Evolutionary conservation across 805 yeast genomes (phyloP).

Genomic region (Metschnikowia lachancei): DNA sequence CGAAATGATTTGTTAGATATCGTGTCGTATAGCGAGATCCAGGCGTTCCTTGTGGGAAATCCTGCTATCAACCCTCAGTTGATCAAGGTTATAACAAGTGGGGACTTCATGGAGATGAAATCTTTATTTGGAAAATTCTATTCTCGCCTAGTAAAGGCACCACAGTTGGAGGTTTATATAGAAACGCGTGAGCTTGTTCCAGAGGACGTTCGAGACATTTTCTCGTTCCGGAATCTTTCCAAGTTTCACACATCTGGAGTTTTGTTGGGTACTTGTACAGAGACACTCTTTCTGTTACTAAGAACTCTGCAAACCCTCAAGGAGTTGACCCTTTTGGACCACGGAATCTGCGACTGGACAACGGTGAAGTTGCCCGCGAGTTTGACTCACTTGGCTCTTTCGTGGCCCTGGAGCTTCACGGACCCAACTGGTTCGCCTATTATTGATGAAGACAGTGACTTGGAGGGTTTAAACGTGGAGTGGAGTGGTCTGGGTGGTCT

Average conservation of each 20-base stretch:
- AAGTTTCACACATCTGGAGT: constrained; percentile 32
- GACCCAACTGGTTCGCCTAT: too few relatives aligned
- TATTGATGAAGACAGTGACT: too few relatives aligned
- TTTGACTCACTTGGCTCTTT: constrained; percentile 31
- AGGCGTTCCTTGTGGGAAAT: constrained; percentile 29
- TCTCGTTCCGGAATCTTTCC: constrained; percentile 26
- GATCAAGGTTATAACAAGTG: constrained; percentile 30
- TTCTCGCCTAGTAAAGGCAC: constrained; percentile 16
- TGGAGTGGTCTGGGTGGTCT: too few relatives aligned
- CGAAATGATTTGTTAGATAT: constrained; percentile 19
- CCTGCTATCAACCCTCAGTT: constrained; percentile 29
- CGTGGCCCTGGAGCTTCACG: constrained; percentile 34
- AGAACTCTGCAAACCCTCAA: constrained; percentile 16
- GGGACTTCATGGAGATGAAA: constrained; percentile 30
- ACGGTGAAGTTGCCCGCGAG: constrained; percentile 25
- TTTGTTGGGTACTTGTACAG: constrained; percentile 15
- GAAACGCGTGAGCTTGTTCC: constrained; percentile 25
- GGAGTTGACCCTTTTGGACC: constrained; percentile 34
- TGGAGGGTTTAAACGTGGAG: too few relatives aligned
- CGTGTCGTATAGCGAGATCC: constrained; percentile 30
- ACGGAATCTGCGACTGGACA: constrained; percentile 31
- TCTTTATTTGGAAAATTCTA: constrained; percentile 24
- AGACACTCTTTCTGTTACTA: constrained; percentile 9
- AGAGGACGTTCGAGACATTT: constrained; percentile 23
- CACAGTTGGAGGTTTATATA: constrained; percentile 26